Evolutionary conservation across 1,284 basidiomycete genomes (phyloP).

Genomic region (Xerocomus amazonicus): DNA sequence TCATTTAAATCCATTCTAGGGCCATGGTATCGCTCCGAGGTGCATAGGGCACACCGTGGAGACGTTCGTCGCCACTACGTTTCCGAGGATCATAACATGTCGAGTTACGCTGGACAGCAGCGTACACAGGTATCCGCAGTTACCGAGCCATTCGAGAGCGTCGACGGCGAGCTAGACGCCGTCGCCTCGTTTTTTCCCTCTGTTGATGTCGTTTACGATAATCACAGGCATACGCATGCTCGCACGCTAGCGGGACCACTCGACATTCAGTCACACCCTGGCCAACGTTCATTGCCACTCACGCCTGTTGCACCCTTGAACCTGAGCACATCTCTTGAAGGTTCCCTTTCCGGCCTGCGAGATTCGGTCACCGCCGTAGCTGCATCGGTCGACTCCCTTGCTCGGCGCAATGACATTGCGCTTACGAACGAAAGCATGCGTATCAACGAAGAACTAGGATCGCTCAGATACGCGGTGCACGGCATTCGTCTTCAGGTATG

Average conservation of each 20-base stretch:
- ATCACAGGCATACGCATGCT: slow-evolving; percentile 14
- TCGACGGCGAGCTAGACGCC: slow-evolving; percentile 31
- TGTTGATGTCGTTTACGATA: slow-evolving; percentile 19
- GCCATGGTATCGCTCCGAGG: slow-evolving; percentile 54
- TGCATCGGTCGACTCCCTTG: slow-evolving; percentile 59
- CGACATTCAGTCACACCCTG: slow-evolving; percentile 24
- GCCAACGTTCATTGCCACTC: slow-evolving; percentile 28
- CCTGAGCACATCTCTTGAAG: slow-evolving; percentile 56
- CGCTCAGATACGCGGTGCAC: slow-evolving; percentile 68
- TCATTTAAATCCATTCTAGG: slow-evolving; percentile 52
- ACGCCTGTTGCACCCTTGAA: slow-evolving; percentile 55
- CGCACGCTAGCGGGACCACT: slow-evolving; percentile 17
- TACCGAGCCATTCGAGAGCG: slow-evolving; percentile 18
- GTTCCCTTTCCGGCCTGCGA: slow-evolving; percentile 55
- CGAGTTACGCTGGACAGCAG: slow-evolving; percentile 18
- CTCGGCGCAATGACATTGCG: slow-evolving; percentile 60
- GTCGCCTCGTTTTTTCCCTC: slow-evolving; percentile 51
- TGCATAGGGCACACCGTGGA: slow-evolving; percentile 12
- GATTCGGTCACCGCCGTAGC: slow-evolving; percentile 59
- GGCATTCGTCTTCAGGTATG: slow-evolving; percentile 78
- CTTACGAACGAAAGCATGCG: slow-evolving; percentile 69
- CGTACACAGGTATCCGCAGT: slow-evolving; percentile 11
- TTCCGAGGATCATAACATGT: slow-evolving; percentile 11
- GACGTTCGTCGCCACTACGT: slow-evolving; percentile 11
- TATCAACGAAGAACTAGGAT: slow-evolving; percentile 72